These are phyloP conservation scores for Glonium stellatum DNA, from an alignment of 495 filamentous ascomycete species.

Conservation along the genomic window DNA sequence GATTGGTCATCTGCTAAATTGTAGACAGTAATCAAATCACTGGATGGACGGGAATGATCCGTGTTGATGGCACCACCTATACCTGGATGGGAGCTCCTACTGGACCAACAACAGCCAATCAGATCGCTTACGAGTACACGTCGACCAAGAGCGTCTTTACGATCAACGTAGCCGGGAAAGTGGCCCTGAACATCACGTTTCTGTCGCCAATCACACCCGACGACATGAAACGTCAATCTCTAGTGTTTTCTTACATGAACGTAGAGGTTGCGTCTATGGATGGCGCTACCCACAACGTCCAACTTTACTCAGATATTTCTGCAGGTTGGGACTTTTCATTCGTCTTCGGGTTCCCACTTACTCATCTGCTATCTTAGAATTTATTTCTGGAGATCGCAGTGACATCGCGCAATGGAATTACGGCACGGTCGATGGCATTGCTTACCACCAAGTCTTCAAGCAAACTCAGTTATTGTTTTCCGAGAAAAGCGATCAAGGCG, in stretches of 20 bases:
- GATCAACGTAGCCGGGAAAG: slow-evolving; percentile 42
- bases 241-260: slow-evolving; percentile 51
- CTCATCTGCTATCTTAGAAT: slow-evolving; percentile 40
- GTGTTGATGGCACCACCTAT: slow-evolving; percentile 49
- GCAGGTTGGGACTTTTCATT: slow-evolving; percentile 43
- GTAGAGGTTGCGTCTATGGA: slow-evolving; percentile 49
- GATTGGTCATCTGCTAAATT: background rate
- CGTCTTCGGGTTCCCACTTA: slow-evolving; percentile 4
- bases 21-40: slow-evolving; percentile 39
- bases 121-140: slow-evolving; percentile 50
- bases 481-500: slow-evolving; percentile 65
- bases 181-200: slow-evolving; percentile 52
- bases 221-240: slow-evolving; percentile 49
- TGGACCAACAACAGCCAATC: slow-evolving; percentile 40
- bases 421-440: slow-evolving; percentile 39
- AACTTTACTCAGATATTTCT: slow-evolving; percentile 55
- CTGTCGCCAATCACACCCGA: slow-evolving; percentile 51
- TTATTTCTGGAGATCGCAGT: slow-evolving; percentile 48
- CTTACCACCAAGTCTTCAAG: slow-evolving; percentile 57
- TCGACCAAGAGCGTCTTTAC: slow-evolving; percentile 54
- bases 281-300: slow-evolving; percentile 47
- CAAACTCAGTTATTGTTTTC: slow-evolving; percentile 57
- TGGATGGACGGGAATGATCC: slow-evolving; percentile 52
- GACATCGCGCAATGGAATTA: slow-evolving; percentile 48
- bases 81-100: slow-evolving; percentile 50